phyloP scores from a whole-genome alignment of 169 alveolate genomes.

The Cardiosporidium cionae region DNA sequence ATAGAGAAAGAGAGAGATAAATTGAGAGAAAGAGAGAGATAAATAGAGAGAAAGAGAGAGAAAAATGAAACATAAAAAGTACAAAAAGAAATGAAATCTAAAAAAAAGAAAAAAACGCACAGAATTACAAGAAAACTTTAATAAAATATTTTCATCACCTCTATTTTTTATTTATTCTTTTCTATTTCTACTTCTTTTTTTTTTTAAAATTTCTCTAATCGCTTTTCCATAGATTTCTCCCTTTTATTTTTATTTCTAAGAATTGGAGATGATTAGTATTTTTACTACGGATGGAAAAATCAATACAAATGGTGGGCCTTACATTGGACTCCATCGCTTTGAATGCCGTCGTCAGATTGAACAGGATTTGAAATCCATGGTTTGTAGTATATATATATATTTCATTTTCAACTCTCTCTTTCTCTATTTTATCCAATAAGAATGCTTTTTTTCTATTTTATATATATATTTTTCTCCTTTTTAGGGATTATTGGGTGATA shows the following conservation, averaged over 20 bases:
- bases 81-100: too few relatives aligned
- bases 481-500: conserved; percentile 48
- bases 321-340: conserved; percentile 89
- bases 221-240: not conserved
- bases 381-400: conserved; percentile 53
- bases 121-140: too few relatives aligned
- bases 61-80: too few relatives aligned
- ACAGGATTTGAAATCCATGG: conserved; percentile 81
- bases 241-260: not conserved
- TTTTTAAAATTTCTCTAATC: not conserved
- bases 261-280: conserved; percentile 75
- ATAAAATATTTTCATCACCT: too few relatives aligned
- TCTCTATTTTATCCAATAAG: not conserved
- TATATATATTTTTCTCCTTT: not conserved
- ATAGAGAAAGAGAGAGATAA: too few relatives aligned
- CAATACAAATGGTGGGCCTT: conserved; percentile 88
- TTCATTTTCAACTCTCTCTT: not conserved
- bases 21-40: too few relatives aligned
- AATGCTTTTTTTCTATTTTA: conserved; percentile 19
- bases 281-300: conserved; percentile 92
- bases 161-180: not conserved
- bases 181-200: not conserved
- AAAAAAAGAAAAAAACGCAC: too few relatives aligned
- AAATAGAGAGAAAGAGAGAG: too few relatives aligned
- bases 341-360: conserved; percentile 85